Base-by-base conservation (phyloP, 2,329 filamentous ascomycete species). In the Colletotrichum somersetense region DNA sequence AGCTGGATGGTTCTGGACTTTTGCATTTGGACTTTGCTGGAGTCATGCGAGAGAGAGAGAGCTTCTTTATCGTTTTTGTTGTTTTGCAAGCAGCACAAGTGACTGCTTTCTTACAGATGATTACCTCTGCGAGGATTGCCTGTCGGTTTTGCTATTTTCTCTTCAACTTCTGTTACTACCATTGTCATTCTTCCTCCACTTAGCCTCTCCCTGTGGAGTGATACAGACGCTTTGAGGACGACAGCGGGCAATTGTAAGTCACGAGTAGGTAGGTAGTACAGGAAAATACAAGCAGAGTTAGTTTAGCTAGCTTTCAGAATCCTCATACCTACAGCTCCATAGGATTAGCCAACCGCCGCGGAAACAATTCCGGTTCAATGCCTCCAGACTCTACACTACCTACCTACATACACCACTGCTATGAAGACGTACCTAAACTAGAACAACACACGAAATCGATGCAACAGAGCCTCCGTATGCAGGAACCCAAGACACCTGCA, bases 401-500 rank as follows among this genome's bases (percentile, higher is more conserved):
- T 26, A 26, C 26, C 26, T 26, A 30, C 30, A 30, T 30, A 30
- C 4, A 3, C 30, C 4, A 30, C 30, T 30, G 4, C 30, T 30
- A 30, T 30, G 30, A 30, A 30, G 30, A 30, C 30, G 30, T 30
- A 30, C 30, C 5, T 55, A 3, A 8, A 10, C n/a, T 10, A n/a
- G 18, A n/a, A n/a, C 3, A 56, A 33, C 52, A 55, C 16, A 35
- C 12, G 10, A 56, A 18, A 18, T 35, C 30, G 52, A 33, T 55
- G 14, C 50, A 18, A 33, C 12, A 53, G 26, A 53, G 30, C 18
- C 14, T 20, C 20, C n/a, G 30, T 23, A 69, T 69, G 66, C 66
- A 69, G 67, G 62, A 69, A 66, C 67, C 20, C 44, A 14, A 20
- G 11, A 57, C 23, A 42, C 35, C 30, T 52, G 26, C 48, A 23